phyloP scores from a whole-genome alignment of 768 basidiomycete species.

The Boletus rubescentipes region DNA sequence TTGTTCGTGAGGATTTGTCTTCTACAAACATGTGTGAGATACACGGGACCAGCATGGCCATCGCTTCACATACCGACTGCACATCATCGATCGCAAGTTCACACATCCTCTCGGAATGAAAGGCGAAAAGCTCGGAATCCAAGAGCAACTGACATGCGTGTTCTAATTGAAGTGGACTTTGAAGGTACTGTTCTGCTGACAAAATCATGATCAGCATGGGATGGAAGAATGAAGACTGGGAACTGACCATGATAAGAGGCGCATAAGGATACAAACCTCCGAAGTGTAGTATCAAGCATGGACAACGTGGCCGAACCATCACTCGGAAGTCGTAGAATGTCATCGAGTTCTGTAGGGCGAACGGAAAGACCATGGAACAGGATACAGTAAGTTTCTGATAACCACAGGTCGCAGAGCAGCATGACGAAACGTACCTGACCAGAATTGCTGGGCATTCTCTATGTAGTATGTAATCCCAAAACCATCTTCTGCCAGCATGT shows the following conservation, averaged over 20 bases:
- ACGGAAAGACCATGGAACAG: neutral
- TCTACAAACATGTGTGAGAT: constrained; percentile 40
- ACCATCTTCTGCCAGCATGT: constrained; percentile 49
- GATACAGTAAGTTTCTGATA: constrained; percentile 6
- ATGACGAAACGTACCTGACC: constrained; percentile 64
- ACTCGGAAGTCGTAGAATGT: constrained; percentile 66
- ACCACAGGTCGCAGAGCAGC: constrained; percentile 4
- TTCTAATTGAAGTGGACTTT: constrained; percentile 78
- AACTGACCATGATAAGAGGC: constrained; percentile 82
- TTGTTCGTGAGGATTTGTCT: constrained; percentile 81
- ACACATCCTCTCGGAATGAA: constrained; percentile 91
- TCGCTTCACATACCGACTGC: constrained; percentile 49
- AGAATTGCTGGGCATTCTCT: constrained; percentile 83
- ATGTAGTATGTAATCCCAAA: constrained; percentile 83
- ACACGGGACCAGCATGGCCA: neutral
- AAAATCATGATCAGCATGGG: constrained; percentile 14
- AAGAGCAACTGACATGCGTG: constrained; percentile 78
- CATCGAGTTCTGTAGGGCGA: constrained; percentile 72
- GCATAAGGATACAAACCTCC: constrained; percentile 75
- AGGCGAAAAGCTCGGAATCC: constrained; percentile 83
- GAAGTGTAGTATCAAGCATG: constrained; percentile 74
- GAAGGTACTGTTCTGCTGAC: constrained; percentile 74
- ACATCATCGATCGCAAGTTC: constrained; percentile 73
- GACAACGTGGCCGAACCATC: constrained; percentile 61
- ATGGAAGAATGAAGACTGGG: neutral